phyloP scores from a whole-genome alignment of 2,329 filamentous ascomycete genomes.

The Xylariaceae sp. region DNA sequence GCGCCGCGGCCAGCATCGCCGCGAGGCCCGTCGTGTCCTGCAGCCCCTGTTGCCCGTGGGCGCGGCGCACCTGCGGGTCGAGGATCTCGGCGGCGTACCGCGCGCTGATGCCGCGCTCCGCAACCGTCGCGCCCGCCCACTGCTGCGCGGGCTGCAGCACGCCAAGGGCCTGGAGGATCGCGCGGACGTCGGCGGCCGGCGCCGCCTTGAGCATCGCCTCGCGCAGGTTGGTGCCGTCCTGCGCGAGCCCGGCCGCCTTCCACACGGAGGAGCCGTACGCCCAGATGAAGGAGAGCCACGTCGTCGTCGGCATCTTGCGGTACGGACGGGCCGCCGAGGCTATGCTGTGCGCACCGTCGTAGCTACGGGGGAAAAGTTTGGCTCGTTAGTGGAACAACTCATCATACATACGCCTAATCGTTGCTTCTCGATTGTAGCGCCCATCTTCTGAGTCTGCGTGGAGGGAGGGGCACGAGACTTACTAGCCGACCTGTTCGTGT shows the following conservation, averaged over 20 bases:
- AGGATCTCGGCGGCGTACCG: constrained; percentile 31
- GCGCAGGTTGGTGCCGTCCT: constrained; percentile 21
- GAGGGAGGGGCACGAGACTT: constrained; percentile 10
- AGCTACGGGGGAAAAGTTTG: background rate
- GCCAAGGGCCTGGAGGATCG: constrained; percentile 26
- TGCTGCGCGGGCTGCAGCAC: constrained; percentile 17
- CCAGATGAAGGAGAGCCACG: constrained; percentile 29
- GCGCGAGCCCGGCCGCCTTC: constrained; percentile 22
- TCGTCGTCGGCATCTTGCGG: constrained; percentile 23
- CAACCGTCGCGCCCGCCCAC: constrained; percentile 17
- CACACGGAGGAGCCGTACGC: constrained; percentile 32
- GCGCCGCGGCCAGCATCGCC: constrained; percentile 26
- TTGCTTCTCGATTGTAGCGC: too few species aligned
- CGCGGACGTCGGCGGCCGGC: constrained; percentile 14
- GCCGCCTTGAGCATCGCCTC: constrained; percentile 13
- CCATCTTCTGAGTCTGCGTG: background rate
- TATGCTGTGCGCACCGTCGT: constrained; percentile 12
- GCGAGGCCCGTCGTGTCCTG: constrained; percentile 26
- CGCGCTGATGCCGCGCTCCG: constrained; percentile 26
- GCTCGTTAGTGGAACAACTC: constrained; percentile 7
- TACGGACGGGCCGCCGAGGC: constrained; percentile 29
- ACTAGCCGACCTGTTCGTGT: constrained; percentile 33
- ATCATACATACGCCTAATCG: too few species aligned
- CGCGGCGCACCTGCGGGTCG: constrained; percentile 30
- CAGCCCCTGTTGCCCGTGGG: constrained; percentile 24